phyloP scores from a whole-genome alignment of 2,329 filamentous ascomycete species.

The Colletotrichum godetiae region DNA sequence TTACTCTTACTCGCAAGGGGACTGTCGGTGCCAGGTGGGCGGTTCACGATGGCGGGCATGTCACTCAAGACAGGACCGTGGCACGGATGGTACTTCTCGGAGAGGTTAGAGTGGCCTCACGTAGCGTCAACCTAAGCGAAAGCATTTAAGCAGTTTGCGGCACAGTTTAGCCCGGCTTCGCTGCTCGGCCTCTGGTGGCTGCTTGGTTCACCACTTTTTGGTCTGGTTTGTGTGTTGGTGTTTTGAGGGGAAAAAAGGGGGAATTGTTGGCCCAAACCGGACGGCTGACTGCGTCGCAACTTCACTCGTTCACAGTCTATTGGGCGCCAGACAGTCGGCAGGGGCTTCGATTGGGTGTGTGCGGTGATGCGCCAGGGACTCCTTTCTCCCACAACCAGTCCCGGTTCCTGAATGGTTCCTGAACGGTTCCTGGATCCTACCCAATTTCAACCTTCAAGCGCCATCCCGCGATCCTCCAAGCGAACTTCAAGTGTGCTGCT shows the following conservation, averaged over 20 bases:
- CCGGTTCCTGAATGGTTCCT: background rate
- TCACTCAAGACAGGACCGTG: conserved; percentile 2
- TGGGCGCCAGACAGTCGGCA: background rate
- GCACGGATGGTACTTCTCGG: conserved; percentile 5
- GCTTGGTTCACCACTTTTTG: background rate
- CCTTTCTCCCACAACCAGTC: background rate
- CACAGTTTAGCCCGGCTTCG: conserved; percentile 5
- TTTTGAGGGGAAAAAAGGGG: background rate
- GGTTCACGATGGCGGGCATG: conserved; percentile 12
- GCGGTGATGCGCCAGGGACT: background rate
- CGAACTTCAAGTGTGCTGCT: background rate
- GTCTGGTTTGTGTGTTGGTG: background rate
- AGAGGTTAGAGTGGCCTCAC: background rate
- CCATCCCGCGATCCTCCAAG: background rate
- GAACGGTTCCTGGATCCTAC: background rate
- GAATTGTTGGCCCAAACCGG: conserved; percentile 1
- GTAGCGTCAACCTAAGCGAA: conserved; percentile 18
- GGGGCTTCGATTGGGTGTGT: conserved; percentile 12
- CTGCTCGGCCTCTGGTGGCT: conserved; percentile 11
- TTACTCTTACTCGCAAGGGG: background rate
- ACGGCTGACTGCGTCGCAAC: background rate
- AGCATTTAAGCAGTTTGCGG: conserved; percentile 10
- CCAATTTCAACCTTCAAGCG: background rate
- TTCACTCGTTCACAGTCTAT: background rate
- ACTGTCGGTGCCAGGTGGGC: background rate